Evolutionary conservation across 345 rosid species (phyloP).

Genomic region (Laguncularia racemosa): DNA sequence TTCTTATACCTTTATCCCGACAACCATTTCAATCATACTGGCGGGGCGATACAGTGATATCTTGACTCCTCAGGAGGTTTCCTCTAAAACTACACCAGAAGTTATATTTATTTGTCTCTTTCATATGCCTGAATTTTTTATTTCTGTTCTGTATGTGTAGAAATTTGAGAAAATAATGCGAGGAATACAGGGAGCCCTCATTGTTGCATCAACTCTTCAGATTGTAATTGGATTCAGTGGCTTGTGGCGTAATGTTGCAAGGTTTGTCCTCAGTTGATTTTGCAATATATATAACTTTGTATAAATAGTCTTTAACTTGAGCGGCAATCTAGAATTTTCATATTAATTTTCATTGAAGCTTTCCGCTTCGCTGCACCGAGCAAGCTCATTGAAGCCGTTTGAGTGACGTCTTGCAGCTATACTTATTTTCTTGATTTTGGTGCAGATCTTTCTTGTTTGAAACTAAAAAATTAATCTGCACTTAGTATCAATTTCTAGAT

Average conservation of each 20-base stretch:
- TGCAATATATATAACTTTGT: too few species aligned
- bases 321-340: too few species aligned
- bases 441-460: too few species aligned
- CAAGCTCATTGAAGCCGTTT: too few species aligned
- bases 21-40: conserved; percentile 76
- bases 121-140: conserved; percentile 1
- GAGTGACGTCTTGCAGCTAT: too few species aligned
- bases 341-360: too few species aligned
- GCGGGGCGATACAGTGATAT: conserved; percentile 78
- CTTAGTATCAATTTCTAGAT: too few species aligned
- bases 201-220: conserved; percentile 93
- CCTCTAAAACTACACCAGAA: background rate
- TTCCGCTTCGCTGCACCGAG: too few species aligned
- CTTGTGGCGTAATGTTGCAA: conserved; percentile 93
- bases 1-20: conserved; percentile 74
- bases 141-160: conserved; percentile 29
- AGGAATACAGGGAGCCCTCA: conserved; percentile 84
- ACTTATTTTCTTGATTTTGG: too few species aligned
- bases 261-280: conserved; percentile 21
- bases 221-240: conserved; percentile 93
- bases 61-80: conserved; percentile 82
- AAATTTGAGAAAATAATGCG: conserved; percentile 87
- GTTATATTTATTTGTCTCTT: background rate
- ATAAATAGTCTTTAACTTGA: too few species aligned
- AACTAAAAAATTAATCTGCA: too few species aligned